Evolutionary conservation across 2,329 filamentous ascomycete genomes (phyloP).

Genomic region (Peltaster fructicola): DNA sequence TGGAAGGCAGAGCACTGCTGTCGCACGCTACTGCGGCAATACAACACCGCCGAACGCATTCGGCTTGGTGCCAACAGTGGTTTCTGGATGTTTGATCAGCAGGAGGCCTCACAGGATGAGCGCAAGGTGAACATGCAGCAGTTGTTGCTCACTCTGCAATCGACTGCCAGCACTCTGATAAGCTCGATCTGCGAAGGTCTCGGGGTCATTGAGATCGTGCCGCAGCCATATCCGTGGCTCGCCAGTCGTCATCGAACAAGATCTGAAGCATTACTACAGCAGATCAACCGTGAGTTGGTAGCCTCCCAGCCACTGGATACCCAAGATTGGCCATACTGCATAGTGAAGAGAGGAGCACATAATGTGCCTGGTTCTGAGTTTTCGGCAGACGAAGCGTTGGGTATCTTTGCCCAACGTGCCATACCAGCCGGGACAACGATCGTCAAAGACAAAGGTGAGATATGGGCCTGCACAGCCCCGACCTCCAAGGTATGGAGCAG

Average conservation of each 20-base stretch:
- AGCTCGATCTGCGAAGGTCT: no score
- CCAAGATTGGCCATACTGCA: no score
- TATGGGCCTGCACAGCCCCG: slow-evolving; percentile 11
- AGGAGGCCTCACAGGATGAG: slow-evolving; percentile 3
- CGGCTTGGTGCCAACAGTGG: slow-evolving; percentile 10
- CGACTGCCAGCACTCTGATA: no score
- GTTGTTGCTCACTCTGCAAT: no score
- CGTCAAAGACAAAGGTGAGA: slow-evolving; percentile 9
- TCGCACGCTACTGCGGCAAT: slow-evolving; percentile 3
- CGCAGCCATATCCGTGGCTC: slow-evolving; percentile 15
- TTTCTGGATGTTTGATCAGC: slow-evolving; percentile 13
- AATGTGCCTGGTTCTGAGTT: no score
- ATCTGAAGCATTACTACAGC: slow-evolving; percentile 3
- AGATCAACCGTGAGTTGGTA: slow-evolving; percentile 5
- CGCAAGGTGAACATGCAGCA: neutral
- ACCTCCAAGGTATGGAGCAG: no score
- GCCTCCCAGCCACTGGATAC: no score
- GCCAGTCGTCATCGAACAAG: slow-evolving; percentile 4
- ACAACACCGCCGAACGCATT: slow-evolving; percentile 4
- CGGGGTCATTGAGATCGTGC: no score
- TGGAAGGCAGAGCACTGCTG: slow-evolving; percentile 11
- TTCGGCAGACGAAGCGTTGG: slow-evolving; percentile 8
- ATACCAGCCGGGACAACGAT: slow-evolving; percentile 7
- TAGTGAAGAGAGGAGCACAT: no score
- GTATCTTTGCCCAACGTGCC: slow-evolving; percentile 12